Percentiles rank a stretch among this genome's conserved stretches.
These are phyloP conservation scores for Phytophthora megakarya DNA, from an alignment of 352 stramenopile species.

Conservation along the genomic window DNA sequence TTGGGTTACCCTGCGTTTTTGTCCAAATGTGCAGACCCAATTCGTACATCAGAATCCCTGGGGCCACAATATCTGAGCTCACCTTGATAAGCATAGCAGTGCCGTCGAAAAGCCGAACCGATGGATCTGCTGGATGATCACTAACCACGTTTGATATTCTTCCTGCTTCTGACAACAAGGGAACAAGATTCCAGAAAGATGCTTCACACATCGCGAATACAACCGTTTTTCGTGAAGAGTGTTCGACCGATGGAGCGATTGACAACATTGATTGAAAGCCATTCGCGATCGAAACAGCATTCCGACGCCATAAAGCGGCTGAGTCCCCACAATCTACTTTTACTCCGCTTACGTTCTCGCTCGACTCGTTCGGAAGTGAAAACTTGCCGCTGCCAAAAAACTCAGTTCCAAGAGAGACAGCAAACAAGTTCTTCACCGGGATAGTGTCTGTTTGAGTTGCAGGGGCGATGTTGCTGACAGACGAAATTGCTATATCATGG, in stretches of 20 bases:
- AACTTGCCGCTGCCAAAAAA: slow-evolving; percentile 54
- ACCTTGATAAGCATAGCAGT: slow-evolving; percentile 53
- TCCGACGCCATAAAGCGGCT: slow-evolving; percentile 63
- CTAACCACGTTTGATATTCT: slow-evolving; percentile 33
- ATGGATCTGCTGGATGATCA: slow-evolving; percentile 11
- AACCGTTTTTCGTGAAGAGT: slow-evolving; percentile 29
- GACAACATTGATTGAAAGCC: slow-evolving; percentile 62
- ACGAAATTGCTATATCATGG: slow-evolving; percentile 26
- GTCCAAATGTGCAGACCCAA: slow-evolving; percentile 52
- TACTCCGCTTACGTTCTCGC: slow-evolving; percentile 25
- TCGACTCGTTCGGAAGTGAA: slow-evolving; percentile 36
- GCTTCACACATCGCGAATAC: slow-evolving; percentile 71
- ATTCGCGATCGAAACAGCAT: slow-evolving; percentile 37
- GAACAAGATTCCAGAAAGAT: slow-evolving; percentile 71
- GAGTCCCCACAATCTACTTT: slow-evolving; percentile 29
- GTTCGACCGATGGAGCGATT: slow-evolving; percentile 27
- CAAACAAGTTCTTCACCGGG: slow-evolving; percentile 49
- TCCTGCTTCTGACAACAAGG: slow-evolving; percentile 56
- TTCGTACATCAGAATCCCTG: slow-evolving; percentile 40
- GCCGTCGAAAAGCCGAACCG: slow-evolving; percentile 28
- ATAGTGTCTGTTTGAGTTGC: slow-evolving; percentile 31
- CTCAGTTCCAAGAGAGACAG: slow-evolving; percentile 38
- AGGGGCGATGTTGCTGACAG: slow-evolving; percentile 38
- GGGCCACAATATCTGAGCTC: slow-evolving; percentile 20
- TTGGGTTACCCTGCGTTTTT: slow-evolving; percentile 40